Percentiles rank a stretch among this genome's conserved stretches.
These are phyloP conservation scores for Diplodia corticola DNA, from an alignment of 2,329 filamentous ascomycete genomes.

Conservation along the genomic window DNA sequence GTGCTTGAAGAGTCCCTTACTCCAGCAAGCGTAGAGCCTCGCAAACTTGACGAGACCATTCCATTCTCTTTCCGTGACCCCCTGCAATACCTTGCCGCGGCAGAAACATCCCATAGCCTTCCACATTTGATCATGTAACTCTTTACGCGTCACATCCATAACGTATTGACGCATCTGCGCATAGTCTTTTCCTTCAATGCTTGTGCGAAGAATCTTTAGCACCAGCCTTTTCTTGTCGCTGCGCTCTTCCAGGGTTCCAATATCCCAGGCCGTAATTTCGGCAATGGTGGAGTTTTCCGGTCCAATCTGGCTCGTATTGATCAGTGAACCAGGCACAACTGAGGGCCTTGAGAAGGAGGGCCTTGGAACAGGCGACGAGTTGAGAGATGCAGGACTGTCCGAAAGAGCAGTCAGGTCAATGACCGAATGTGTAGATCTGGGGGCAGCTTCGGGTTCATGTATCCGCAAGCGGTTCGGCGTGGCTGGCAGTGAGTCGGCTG, in stretches of 20 bases:
- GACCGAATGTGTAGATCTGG: not conserved
- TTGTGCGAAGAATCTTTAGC: conserved; percentile 41
- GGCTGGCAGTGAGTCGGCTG: not conserved
- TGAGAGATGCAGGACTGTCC: not conserved
- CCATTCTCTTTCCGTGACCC: conserved; percentile 25
- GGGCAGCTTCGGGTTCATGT: not conserved
- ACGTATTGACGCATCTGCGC: not conserved
- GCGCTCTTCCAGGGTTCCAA: conserved; percentile 38
- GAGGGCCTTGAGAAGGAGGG: too few relatives aligned
- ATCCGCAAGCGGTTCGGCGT: not conserved
- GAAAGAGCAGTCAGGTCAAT: conserved; percentile 7
- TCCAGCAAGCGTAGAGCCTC: conserved; percentile 39
- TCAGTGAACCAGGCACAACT: not conserved
- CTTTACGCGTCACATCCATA: conserved; percentile 23
- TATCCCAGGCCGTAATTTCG: conserved; percentile 37
- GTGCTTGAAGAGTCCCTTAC: not conserved
- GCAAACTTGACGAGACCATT: conserved; percentile 32
- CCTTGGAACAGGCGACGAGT: not conserved
- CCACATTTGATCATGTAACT: not conserved
- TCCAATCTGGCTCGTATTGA: not conserved
- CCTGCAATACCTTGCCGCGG: not conserved
- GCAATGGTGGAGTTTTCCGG: conserved; percentile 27
- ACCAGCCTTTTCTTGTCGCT: conserved; percentile 47
- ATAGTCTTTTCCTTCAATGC: not conserved
- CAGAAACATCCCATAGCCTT: not conserved